phyloP scores from a whole-genome alignment of 345 rosid species.

The Orychophragmus violaceus region DNA sequence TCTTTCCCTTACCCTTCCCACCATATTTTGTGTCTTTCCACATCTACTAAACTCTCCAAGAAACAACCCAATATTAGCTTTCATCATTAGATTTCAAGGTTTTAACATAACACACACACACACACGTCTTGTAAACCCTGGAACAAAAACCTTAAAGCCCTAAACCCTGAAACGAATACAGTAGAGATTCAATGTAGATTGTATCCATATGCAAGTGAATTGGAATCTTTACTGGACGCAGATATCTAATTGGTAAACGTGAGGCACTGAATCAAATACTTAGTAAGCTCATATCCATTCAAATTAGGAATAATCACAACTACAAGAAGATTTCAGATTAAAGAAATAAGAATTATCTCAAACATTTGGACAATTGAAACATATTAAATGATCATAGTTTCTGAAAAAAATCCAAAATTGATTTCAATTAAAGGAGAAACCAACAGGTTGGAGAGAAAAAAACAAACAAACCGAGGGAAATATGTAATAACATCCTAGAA shows the following conservation, averaged over 20 bases:
- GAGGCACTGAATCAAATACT: background rate
- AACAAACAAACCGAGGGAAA: too few species aligned
- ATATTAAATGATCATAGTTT: too few species aligned
- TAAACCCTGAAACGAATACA: constrained; percentile 8
- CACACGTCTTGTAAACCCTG: background rate
- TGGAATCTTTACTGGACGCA: too few species aligned
- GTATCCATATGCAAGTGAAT: background rate
- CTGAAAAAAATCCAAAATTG: too few species aligned
- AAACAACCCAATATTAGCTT: background rate
- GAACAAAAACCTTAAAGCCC: too few species aligned
- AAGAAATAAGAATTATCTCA: too few species aligned
- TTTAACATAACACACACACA: background rate
- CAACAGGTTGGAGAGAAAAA: too few species aligned
- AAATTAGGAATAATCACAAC: constrained; percentile 9
- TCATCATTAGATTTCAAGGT: background rate
- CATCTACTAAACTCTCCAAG: constrained; percentile 29
- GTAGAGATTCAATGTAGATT: too few species aligned
- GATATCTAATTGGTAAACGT: background rate
- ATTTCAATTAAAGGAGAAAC: too few species aligned
- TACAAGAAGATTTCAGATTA: background rate
- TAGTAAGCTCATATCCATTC: background rate
- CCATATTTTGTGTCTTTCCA: constrained; percentile 65
- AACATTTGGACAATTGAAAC: too few species aligned
- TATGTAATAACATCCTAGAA: too few species aligned
- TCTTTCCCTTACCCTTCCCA: constrained; percentile 95